Evolutionary conservation across 495 filamentous ascomycete species (phyloP).

Genomic region (Daldinia childiae): DNA sequence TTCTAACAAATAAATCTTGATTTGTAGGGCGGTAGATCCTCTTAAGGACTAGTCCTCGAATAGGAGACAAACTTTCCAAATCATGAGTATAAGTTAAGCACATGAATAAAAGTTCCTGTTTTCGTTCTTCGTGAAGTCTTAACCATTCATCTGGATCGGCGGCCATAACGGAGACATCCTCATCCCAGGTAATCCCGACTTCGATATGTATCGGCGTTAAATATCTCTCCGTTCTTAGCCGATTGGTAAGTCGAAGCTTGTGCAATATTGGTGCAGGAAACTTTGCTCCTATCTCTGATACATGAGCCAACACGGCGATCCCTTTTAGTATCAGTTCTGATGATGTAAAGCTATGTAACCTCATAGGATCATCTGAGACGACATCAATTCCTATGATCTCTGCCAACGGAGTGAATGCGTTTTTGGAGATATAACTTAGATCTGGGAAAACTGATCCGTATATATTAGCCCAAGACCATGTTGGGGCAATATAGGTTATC

Average conservation of each 20-base stretch:
- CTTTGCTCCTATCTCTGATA: neutral
- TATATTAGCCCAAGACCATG: slow-evolving; percentile 20
- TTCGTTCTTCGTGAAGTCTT: neutral
- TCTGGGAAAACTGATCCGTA: neutral
- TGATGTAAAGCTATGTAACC: neutral
- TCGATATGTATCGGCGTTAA: neutral
- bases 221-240: neutral
- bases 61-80: too few species aligned
- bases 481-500: neutral
- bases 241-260: neutral
- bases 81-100: neutral
- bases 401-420: neutral
- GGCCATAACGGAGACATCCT: neutral
- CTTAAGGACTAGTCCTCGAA: neutral
- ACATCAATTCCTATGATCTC: neutral
- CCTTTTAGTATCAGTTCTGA: neutral
- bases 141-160: neutral
- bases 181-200: neutral
- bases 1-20: neutral
- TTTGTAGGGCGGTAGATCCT: neutral
- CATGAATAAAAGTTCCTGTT: neutral
- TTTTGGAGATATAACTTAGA: too few species aligned
- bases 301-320: neutral
- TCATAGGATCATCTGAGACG: neutral
- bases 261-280: neutral